Percentiles rank a stretch among this genome's conserved stretches.
These are phyloP conservation scores for Vitis rotundifolia DNA, from an alignment of 164 flowering plant species.

Conservation along the genomic window DNA sequence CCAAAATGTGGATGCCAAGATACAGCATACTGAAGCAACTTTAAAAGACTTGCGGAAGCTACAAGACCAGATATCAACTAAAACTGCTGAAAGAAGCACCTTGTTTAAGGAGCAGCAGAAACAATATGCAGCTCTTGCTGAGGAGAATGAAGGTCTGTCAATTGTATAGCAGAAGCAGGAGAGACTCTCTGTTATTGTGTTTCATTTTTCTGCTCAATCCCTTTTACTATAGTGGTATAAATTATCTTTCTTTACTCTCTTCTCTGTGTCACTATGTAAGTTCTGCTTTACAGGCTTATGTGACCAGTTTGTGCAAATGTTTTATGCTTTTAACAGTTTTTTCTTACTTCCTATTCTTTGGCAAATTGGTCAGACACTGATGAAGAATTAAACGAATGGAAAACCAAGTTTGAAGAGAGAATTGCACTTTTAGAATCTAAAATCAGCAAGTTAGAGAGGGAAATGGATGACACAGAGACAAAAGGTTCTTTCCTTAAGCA, in stretches of 20 bases:
- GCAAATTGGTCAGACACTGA: constrained; percentile 63
- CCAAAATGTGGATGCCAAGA: constrained; percentile 59
- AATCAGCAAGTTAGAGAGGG: constrained; percentile 69
- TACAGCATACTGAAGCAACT: constrained; percentile 54
- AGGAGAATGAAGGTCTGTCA: constrained; percentile 83
- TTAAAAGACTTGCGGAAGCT: constrained; percentile 62
- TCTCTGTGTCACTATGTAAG: background rate
- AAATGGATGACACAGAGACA: constrained; percentile 53
- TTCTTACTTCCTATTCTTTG: background rate
- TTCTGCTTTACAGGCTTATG: background rate
- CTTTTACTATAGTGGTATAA: background rate
- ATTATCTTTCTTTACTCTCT: background rate
- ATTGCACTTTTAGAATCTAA: constrained; percentile 56
- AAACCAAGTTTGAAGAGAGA: constrained; percentile 75
- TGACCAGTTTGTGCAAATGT: background rate
- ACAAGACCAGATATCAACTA: constrained; percentile 65
- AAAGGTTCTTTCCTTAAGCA: constrained; percentile 32
- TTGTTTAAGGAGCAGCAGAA: constrained; percentile 61
- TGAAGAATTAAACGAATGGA: constrained; percentile 91
- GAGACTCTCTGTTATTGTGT: background rate
- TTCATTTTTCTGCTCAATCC: background rate
- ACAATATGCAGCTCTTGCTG: constrained; percentile 67
- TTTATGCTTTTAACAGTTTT: background rate
- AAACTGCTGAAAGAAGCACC: constrained; percentile 69
- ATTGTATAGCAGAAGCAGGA: constrained; percentile 1